Evolutionary conservation across 257 asterid genomes (phyloP).

Genomic region (Solanum virginianum): DNA sequence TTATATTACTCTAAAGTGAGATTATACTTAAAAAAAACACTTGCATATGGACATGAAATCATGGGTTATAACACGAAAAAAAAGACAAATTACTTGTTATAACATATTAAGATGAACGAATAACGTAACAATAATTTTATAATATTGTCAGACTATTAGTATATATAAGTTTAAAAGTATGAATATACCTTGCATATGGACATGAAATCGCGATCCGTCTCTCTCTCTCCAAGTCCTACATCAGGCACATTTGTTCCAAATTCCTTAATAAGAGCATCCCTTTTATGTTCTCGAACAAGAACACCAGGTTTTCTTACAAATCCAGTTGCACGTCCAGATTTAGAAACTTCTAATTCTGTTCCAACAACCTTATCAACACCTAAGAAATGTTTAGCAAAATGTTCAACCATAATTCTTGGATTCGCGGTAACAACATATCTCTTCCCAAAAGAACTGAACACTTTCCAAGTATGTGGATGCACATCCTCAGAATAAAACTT

Average conservation of each 20-base stretch:
- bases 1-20: background rate
- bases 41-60: no score
- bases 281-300: conserved; percentile 54
- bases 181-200: conserved; percentile 78
- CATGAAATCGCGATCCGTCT: conserved; percentile 72
- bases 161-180: background rate
- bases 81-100: background rate
- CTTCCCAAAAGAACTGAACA: conserved; percentile 61
- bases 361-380: conserved; percentile 91
- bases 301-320: conserved; percentile 72
- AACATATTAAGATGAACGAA: background rate
- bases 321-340: conserved; percentile 70
- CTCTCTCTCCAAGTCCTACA: conserved; percentile 81
- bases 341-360: conserved; percentile 54
- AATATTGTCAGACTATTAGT: rapidly evolving
- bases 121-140: background rate
- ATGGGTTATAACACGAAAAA: no score
- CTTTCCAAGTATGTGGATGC: conserved; percentile 55
- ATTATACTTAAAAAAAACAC: no score
- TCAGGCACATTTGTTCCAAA: conserved; percentile 54
- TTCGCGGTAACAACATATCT: conserved; percentile 65
- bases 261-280: conserved; percentile 41
- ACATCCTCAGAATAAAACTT: conserved; percentile 78
- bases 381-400: conserved; percentile 41
- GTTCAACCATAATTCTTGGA: conserved; percentile 81